Conservation (phyloP, 2,329 filamentous ascomycete genomes). For the Calonectria leucothoes region DNA sequence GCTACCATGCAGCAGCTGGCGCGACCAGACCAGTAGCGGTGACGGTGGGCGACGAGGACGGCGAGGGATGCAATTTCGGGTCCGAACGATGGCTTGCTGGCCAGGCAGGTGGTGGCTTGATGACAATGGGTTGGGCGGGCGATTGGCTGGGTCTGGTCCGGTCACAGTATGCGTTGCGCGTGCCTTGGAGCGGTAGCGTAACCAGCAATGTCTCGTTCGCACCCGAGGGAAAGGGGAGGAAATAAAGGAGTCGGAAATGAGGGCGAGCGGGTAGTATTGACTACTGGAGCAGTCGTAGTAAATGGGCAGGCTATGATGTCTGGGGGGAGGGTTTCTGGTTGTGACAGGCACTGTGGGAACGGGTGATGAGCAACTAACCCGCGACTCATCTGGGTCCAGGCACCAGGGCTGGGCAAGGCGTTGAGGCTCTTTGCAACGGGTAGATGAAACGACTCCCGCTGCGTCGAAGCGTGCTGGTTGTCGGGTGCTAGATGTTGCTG, state of each 20-base stretch:
- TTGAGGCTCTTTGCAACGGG: not conserved
- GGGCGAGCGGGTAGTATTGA: not conserved
- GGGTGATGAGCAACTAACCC: not conserved
- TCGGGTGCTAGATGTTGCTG: not conserved
- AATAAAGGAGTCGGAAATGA: not conserved
- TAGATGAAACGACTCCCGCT: not conserved
- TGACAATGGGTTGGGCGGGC: not conserved
- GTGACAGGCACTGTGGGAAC: not conserved
- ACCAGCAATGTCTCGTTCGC: not conserved
- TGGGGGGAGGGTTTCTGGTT: not conserved
- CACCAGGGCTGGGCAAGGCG: not conserved
- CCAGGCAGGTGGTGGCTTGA: not conserved
- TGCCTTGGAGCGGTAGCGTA: not conserved
- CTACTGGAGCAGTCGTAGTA: not conserved
- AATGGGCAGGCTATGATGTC: not conserved
- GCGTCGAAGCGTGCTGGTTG: not conserved
- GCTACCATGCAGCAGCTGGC: not conserved
- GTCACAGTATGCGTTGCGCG: not conserved
- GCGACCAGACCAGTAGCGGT: slow-evolving; percentile 1
- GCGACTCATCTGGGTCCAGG: not conserved
- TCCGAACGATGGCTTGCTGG: not conserved
- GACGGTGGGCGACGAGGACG: not conserved
- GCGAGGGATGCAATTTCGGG: slow-evolving; percentile 10
- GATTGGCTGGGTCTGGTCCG: not conserved
- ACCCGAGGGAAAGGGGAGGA: not conserved